A percentile compares a stretch with the other conserved stretches of the same genome.
Conservation (phyloP, 306 rosid species). For the Fragaria nilgerrensis region DNA sequence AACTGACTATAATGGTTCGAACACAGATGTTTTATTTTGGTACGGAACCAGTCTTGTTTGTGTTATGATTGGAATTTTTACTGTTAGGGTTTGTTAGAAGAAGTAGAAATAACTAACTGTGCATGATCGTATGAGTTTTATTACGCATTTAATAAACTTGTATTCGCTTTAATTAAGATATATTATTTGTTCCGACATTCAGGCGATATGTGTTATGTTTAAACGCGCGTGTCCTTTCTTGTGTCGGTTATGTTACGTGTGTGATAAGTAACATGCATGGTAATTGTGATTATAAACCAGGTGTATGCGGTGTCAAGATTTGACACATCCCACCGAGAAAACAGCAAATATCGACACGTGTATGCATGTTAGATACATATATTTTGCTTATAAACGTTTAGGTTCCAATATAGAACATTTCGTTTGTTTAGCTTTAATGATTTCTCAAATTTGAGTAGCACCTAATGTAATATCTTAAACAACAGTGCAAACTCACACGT, state of each 20-base stretch:
- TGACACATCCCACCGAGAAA: too few relatives aligned
- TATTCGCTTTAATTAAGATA: neutral
- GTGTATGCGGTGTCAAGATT: neutral
- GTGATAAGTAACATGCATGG: too few relatives aligned
- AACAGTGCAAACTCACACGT: neutral
- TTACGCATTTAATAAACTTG: neutral
- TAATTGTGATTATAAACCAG: neutral
- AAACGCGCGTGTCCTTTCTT: neutral
- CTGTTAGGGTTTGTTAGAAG: neutral
- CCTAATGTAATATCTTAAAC: too few relatives aligned
- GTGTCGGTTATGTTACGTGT: neutral
- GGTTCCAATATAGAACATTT: too few relatives aligned
- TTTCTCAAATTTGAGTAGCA: neutral
- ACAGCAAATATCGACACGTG: neutral
- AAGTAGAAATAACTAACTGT: neutral
- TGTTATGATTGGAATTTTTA: too few relatives aligned
- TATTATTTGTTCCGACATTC: fast-evolving
- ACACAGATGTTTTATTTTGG: neutral
- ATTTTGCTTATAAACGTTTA: too few relatives aligned
- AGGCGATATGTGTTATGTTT: too few relatives aligned
- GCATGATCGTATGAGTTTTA: neutral
- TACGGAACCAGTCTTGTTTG: neutral
- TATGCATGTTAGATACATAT: neutral
- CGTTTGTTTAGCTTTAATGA: neutral
- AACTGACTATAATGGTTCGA: neutral